These are phyloP conservation scores for Pyrenochaeta sp. DNA, from an alignment of 2,329 filamentous ascomycete genomes.

Conservation along the genomic window DNA sequence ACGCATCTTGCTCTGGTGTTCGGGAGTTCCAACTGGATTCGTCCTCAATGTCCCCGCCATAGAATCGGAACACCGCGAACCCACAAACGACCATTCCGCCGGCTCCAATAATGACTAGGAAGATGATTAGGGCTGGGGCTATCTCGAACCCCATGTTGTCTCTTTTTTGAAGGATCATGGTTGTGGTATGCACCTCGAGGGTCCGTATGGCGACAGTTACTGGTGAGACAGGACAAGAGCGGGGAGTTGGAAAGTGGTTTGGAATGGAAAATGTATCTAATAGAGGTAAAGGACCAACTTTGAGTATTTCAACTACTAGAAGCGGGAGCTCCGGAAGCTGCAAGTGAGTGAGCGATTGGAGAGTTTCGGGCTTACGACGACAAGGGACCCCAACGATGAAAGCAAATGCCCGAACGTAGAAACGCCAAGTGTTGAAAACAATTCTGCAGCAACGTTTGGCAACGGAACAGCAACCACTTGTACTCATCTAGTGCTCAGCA, in stretches of 20 bases:
- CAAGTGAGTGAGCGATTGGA: slow-evolving; percentile 8
- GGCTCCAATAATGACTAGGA: slow-evolving; percentile 40
- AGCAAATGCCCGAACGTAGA: background rate
- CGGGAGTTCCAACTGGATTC: slow-evolving; percentile 12
- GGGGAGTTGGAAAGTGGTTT: background rate
- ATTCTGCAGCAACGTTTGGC: background rate
- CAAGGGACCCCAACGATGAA: background rate
- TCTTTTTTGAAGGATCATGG: slow-evolving; percentile 28
- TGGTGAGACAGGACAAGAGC: background rate
- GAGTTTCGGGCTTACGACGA: slow-evolving; percentile 9
- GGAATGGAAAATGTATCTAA: background rate
- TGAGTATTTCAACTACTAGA: background rate
- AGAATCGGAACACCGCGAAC: slow-evolving; percentile 33
- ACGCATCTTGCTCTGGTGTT: slow-evolving; percentile 39
- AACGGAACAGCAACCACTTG: background rate
- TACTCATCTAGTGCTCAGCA: background rate
- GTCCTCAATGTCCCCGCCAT: slow-evolving; percentile 11
- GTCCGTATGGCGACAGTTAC: background rate
- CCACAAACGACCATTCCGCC: slow-evolving; percentile 27
- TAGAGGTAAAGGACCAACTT: background rate
- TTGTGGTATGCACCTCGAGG: slow-evolving; percentile 1
- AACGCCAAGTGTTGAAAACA: background rate
- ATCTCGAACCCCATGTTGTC: slow-evolving; percentile 40
- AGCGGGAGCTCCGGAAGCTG: slow-evolving; percentile 14
- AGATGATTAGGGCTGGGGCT: slow-evolving; percentile 35